Evolutionary conservation across 305 asterid genomes (phyloP).

Genomic region (Coffea humblotiana): DNA sequence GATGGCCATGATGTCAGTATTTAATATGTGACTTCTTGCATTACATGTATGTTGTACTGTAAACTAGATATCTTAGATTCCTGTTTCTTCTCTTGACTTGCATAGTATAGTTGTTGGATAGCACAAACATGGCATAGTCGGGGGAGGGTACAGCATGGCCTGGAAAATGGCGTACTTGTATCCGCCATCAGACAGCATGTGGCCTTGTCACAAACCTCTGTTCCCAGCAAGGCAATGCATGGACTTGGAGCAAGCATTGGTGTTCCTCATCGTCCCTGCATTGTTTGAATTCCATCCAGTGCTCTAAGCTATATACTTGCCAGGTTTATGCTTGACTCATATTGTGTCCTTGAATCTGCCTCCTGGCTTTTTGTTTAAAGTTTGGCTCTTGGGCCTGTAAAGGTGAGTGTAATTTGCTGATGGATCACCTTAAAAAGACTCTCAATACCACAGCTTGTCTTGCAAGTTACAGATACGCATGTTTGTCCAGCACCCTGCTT

Average conservation of each 20-base stretch:
- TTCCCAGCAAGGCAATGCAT: conserved; percentile 16
- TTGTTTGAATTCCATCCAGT: conserved; percentile 13
- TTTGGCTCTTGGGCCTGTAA: neutral
- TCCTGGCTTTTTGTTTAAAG: neutral
- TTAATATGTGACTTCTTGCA: neutral
- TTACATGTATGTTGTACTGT: neutral
- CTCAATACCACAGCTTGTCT: neutral
- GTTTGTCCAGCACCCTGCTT: neutral
- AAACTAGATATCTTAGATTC: conserved; percentile 18
- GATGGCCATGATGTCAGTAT: neutral
- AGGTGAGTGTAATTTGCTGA: neutral
- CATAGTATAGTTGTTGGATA: conserved; percentile 45
- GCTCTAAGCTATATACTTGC: conserved; percentile 11
- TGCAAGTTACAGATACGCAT: neutral
- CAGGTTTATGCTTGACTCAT: conserved; percentile 26
- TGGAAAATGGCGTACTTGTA: conserved; percentile 49
- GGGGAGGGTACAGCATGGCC: conserved; percentile 35
- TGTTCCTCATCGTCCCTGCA: conserved; percentile 16
- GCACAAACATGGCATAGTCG: conserved; percentile 46
- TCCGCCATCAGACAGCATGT: conserved; percentile 41
- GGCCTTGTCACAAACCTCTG: conserved; percentile 28
- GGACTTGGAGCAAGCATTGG: conserved; percentile 13
- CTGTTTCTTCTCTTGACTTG: conserved; percentile 35
- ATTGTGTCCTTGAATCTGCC: conserved; percentile 23
- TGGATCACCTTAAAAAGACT: neutral